Percentiles rank a stretch among this genome's conserved stretches.
phyloP scores from a whole-genome alignment of 2,329 filamentous ascomycete species.

The Penicillium sp. region DNA sequence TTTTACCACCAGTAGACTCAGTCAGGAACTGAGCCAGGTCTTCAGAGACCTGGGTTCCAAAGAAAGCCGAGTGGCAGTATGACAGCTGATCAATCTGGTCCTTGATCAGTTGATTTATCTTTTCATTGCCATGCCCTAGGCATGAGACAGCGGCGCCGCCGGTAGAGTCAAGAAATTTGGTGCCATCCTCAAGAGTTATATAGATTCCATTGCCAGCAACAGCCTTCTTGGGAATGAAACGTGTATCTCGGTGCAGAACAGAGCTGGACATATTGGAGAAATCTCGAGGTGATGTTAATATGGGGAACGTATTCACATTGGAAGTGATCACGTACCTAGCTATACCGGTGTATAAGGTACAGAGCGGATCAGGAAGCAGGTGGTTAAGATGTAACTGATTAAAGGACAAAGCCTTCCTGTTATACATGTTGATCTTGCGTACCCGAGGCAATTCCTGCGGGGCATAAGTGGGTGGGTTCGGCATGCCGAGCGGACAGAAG shows the following conservation, averaged over 20 bases:
- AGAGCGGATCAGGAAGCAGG: background rate
- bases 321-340: background rate
- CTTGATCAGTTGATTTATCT: slow-evolving; percentile 57
- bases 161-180: slow-evolving; percentile 64
- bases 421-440: background rate
- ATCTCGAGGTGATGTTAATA: background rate
- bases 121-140: slow-evolving; percentile 61
- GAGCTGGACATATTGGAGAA: slow-evolving; percentile 20
- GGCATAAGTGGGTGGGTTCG: slow-evolving; percentile 22
- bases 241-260: slow-evolving; percentile 52
- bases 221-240: slow-evolving; percentile 45
- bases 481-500: slow-evolving; percentile 27
- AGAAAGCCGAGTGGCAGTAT: slow-evolving; percentile 58
- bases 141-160: slow-evolving; percentile 68
- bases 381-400: background rate
- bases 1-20: slow-evolving; percentile 48
- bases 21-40: slow-evolving; percentile 50
- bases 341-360: background rate
- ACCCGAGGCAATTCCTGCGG: slow-evolving; percentile 20
- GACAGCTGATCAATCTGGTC: slow-evolving; percentile 55
- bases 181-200: slow-evolving; percentile 52
- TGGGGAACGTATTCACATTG: background rate
- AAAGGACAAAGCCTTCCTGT: background rate
- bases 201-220: slow-evolving; percentile 49
- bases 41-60: slow-evolving; percentile 51